Conservation (phyloP, 257 asterid species). For the Nicotiana attenuata region DNA sequence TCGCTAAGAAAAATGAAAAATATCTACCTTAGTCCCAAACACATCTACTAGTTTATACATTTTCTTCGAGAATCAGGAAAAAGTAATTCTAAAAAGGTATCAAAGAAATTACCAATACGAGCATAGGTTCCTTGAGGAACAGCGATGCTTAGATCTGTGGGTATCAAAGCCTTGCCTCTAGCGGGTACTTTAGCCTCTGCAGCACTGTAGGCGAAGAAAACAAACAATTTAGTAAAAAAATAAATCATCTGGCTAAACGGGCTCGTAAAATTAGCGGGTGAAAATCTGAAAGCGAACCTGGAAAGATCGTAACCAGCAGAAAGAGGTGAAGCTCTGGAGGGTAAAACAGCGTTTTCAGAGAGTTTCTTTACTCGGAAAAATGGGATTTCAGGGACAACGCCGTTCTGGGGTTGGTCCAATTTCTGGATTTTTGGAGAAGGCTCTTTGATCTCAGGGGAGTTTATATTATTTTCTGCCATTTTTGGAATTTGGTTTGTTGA, state of each 20-base stretch:
- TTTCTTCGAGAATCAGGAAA: too few species aligned
- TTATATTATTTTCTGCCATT: neutral
- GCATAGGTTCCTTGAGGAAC: conserved; percentile 83
- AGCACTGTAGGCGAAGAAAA: conserved; percentile 30
- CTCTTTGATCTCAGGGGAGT: conserved; percentile 1
- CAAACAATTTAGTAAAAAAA: neutral
- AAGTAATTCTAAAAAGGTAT: too few species aligned
- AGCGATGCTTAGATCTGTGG: conserved; percentile 81
- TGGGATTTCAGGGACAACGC: neutral
- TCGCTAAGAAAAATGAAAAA: too few species aligned
- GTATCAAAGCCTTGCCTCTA: conserved; percentile 72
- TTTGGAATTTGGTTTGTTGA: neutral
- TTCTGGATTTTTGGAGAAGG: neutral
- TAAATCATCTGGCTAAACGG: too few species aligned
- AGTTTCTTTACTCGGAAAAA: conserved; percentile 37
- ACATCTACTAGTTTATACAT: too few species aligned
- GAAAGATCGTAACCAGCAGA: conserved; percentile 48
- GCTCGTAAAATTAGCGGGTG: neutral
- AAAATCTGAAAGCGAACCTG: conserved; percentile 9
- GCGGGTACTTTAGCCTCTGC: conserved; percentile 61
- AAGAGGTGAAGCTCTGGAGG: conserved; percentile 31
- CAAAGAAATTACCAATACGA: conserved; percentile 49
- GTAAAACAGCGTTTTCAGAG: conserved; percentile 38
- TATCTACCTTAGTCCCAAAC: too few species aligned
- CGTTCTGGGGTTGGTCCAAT: neutral